Conservation (phyloP, 441 rosid species). For the Corymbia citriodora region DNA sequence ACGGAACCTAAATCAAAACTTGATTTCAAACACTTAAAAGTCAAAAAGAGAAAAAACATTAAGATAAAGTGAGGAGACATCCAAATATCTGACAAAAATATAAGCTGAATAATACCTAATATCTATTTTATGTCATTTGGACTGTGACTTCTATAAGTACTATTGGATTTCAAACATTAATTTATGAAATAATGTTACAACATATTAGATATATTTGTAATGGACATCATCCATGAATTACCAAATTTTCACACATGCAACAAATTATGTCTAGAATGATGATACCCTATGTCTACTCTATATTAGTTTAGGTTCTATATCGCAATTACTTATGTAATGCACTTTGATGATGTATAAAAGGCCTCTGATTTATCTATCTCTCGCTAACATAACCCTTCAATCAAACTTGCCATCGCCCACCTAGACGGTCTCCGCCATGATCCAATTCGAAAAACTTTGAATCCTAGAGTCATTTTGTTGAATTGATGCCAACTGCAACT, state of each 20-base stretch:
- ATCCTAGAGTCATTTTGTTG: not conserved
- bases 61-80: not conserved
- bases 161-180: not conserved
- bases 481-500: not conserved
- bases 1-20: too few species aligned
- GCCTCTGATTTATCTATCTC: slow-evolving; percentile 7
- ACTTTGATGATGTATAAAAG: slow-evolving; percentile 45
- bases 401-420: rapidly evolving
- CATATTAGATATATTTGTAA: not conserved
- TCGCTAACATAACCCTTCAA: not conserved
- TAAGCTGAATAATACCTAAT: rapidly evolving
- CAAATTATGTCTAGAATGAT: not conserved
- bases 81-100: not conserved
- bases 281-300: rapidly evolving
- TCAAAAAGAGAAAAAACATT: not conserved
- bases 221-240: not conserved
- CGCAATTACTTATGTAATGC: rapidly evolving
- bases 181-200: not conserved
- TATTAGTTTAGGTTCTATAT: not conserved
- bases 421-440: not conserved
- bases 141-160: not conserved
- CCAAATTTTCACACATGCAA: rapidly evolving
- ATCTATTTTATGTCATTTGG: not conserved
- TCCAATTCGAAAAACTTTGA: not conserved
- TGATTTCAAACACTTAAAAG: too few species aligned